A percentile compares a stretch with the other conserved stretches of the same genome.
These are phyloP conservation scores for Solanum boliviense DNA, from an alignment of 257 asterid genomes.

Conservation along the genomic window DNA sequence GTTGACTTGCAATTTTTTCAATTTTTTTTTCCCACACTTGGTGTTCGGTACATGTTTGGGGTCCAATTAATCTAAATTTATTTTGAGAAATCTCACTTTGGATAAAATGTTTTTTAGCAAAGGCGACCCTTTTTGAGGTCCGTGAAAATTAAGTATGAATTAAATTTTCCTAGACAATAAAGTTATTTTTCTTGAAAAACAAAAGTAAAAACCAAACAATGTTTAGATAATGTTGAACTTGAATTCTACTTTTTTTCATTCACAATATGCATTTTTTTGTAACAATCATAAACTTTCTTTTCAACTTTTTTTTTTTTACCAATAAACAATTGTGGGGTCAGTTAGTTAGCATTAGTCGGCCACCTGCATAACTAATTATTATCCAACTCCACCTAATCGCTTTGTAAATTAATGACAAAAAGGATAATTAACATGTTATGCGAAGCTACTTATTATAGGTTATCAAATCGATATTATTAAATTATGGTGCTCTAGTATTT, in stretches of 20 bases:
- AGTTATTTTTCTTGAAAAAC: neutral
- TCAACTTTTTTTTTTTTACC: neutral
- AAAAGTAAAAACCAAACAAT: neutral
- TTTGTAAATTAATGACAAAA: neutral
- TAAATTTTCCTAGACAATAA: neutral
- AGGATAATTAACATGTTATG: neutral
- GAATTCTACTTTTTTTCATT: neutral
- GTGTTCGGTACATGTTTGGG: neutral
- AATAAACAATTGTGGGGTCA: neutral
- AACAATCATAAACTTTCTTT: neutral
- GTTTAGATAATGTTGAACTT: neutral
- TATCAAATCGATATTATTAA: neutral
- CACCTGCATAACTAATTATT: neutral
- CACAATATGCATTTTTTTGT: neutral
- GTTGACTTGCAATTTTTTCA: neutral
- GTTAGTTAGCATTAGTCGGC: neutral
- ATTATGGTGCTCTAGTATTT: neutral
- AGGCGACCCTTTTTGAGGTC: accelerated
- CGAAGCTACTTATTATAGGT: neutral
- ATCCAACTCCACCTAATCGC: neutral
- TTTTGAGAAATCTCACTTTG: neutral
- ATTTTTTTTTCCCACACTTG: too few relatives aligned
- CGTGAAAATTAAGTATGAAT: neutral
- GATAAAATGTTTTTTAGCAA: neutral
- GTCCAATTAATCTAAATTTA: neutral